Base-by-base conservation (phyloP, 1,284 basidiomycete genomes). In the Lentinula novae-zelandiae region DNA sequence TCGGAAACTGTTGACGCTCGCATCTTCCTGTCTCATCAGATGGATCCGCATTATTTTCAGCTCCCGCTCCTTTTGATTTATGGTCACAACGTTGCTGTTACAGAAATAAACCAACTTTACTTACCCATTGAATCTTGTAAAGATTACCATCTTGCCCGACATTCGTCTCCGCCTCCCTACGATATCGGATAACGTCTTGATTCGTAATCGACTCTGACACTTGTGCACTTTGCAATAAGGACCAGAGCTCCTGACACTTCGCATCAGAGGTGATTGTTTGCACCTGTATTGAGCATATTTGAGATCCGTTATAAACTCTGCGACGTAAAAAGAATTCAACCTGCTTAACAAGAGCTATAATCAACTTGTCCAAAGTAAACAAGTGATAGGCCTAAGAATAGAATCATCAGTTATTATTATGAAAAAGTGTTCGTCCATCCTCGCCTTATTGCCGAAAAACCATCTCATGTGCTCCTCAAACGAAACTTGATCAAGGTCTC, bases 401-500 rank as follows among this genome's bases (percentile, higher is more conserved):
- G 40, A 61, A 17, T 8, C 33, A 63, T 65, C 60, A 63, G 63
- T 60, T 58, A 58, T 57, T 60, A 64, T 60, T 62, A 53, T 50
- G 55, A 58, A 33, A 58, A 50, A 46, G 27, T 39, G 27, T 51
- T 65, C 20, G 7, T 27, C 48, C 48, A 38, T 51, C 64, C 87
- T 76, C 67, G 95, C 95, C 81, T 95, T 92, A 66, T 89, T 96
- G 38, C 95, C 93, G 78, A 96, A 98, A 83, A 99, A 96, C 85
- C 93, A 94, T 62, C 97, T 80, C 82, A 97, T 87, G 68, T 94
- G 92, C 72, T 99, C 96, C 73, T 99, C 97, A 70, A 95, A 98
- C 17, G 88, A 87, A 34, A 82, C 78, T 69, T 90, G 91, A 74
- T 98, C 96, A 64, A 98, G 81, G 70, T 98, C 95, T 63, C 85